Base-by-base conservation (phyloP, 371 early-diverging fungal genomes). In the Blakeslea trispora region DNA sequence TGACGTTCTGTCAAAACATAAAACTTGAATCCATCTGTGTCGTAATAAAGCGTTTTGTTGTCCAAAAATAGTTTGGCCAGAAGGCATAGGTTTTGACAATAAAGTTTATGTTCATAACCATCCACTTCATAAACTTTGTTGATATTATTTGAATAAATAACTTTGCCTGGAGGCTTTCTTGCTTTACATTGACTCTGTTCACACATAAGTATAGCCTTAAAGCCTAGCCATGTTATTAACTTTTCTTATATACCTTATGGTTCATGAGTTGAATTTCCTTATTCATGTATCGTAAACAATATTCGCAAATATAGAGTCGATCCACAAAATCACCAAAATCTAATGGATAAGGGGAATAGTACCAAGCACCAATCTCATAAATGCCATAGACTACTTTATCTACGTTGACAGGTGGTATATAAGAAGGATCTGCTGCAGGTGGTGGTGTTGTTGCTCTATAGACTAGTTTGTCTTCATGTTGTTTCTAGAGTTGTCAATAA, bases 21-120 rank as follows among this genome's bases (percentile, higher is more conserved):
- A 59, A 99, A 99, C 50, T 94, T 79, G 69, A 99, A 99, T 13
- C 97, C 96, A 61, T 98, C 95, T 19, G 98, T 93, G 61, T 99
- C 99, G 70, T 95, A 99, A 61, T 96, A 98, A 14, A 99, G 76
- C 2, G 99, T 99, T 69, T 99, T 99, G 77, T 96, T 96, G 72
- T 99, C 99, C 48, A 99, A 76, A 76, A 99, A 99, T 55, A 93
- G 74, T 66, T 98, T 98, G 11, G 93, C 89, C 41, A 99, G 72
- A 28, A 99, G 79, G 31, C 96, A 96, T 24, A 99, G 73, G 71
- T 97, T 99, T 68, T 95, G 92, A 72, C 98, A 96, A 69, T 97
- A 99, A 17, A 89, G 75, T 81, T 86, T 91, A 39, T 96, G 88
- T 37, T 85, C 83, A 37, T 87, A 82, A 8, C 97, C 99, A 71